Percentiles rank a stretch among this genome's conserved stretches.
Conservation (phyloP, 2,329 filamentous ascomycete genomes). For the Clonostachys rosea region DNA sequence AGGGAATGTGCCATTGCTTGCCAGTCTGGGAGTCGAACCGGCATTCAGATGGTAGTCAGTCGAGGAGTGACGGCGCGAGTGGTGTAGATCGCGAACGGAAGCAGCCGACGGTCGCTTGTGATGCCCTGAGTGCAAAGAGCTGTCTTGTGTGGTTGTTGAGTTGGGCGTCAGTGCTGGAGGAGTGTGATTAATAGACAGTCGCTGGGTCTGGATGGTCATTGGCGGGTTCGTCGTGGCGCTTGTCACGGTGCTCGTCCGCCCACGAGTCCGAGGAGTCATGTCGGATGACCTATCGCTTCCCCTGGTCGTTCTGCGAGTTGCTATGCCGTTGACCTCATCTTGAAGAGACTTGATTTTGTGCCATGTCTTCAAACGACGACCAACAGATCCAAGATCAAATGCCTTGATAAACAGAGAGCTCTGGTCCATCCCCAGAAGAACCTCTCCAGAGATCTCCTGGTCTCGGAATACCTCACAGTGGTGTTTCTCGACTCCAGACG, state of each 20-base stretch:
- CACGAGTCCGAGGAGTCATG: constrained; percentile 42
- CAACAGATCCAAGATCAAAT: constrained; percentile 88
- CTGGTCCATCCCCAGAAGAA: constrained; percentile 91
- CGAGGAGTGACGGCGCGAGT: constrained; percentile 83
- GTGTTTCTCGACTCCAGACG: constrained; percentile 76
- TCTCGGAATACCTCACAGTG: constrained; percentile 94
- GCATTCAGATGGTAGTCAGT: constrained; percentile 59
- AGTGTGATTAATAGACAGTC: constrained; percentile 45
- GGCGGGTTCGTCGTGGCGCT: constrained; percentile 38
- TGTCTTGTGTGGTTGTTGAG: constrained; percentile 33
- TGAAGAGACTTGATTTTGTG: constrained; percentile 92
- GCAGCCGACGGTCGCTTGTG: constrained; percentile 70
- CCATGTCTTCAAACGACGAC: constrained; percentile 87
- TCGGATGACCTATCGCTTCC: constrained; percentile 57
- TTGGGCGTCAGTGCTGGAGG: constrained; percentile 34
- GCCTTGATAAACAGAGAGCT: constrained; percentile 93
- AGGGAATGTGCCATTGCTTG: constrained; percentile 35
- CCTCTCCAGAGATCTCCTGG: constrained; percentile 93
- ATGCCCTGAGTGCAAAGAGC: constrained; percentile 39
- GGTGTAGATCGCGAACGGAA: constrained; percentile 75
- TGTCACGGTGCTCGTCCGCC: constrained; percentile 54
- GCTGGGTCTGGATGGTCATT: constrained; percentile 39
- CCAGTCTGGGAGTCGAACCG: constrained; percentile 28
- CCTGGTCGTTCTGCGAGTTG: constrained; percentile 47
- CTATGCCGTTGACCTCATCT: constrained; percentile 66